These are phyloP conservation scores for Ustilago nuda DNA, from an alignment of 1,284 basidiomycete species.

Conservation along the genomic window DNA sequence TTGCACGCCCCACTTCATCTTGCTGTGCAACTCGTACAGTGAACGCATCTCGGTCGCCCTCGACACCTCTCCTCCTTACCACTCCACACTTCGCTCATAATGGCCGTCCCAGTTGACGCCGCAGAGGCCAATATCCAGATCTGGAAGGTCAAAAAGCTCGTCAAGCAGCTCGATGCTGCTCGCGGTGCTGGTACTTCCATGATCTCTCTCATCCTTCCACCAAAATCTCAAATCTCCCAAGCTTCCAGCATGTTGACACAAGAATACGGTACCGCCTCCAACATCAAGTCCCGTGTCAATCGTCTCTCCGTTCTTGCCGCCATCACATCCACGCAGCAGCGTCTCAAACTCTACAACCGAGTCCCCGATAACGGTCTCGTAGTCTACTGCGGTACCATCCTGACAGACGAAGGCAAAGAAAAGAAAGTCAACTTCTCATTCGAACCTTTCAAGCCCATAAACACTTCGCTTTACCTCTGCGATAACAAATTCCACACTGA, in stretches of 20 bases:
- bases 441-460: slow-evolving; percentile 92
- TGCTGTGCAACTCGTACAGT: background rate
- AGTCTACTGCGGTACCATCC: slow-evolving; percentile 89
- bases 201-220: slow-evolving; percentile 97
- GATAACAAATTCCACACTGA: slow-evolving; percentile 99
- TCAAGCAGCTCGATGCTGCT: slow-evolving; percentile 67
- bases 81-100: slow-evolving; percentile 4
- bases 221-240: slow-evolving; percentile 95
- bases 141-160: slow-evolving; percentile 93
- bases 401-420: slow-evolving; percentile 96
- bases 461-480: slow-evolving; percentile 94
- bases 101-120: slow-evolving; percentile 46
- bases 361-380: slow-evolving; percentile 97
- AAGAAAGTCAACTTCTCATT: slow-evolving; percentile 92
- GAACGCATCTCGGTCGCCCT: background rate
- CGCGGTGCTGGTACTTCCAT: slow-evolving; percentile 90
- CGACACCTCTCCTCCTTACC: background rate
- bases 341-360: slow-evolving; percentile 88
- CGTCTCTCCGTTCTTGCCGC: slow-evolving; percentile 95
- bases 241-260: slow-evolving; percentile 95
- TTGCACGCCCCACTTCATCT: background rate
- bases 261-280: slow-evolving; percentile 86
- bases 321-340: slow-evolving; percentile 98
- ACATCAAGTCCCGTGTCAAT: slow-evolving; percentile 99
- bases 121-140: slow-evolving; percentile 69